Base-by-base conservation (phyloP, 2,329 filamentous ascomycete genomes). In the Canariomyces notabilis region DNA sequence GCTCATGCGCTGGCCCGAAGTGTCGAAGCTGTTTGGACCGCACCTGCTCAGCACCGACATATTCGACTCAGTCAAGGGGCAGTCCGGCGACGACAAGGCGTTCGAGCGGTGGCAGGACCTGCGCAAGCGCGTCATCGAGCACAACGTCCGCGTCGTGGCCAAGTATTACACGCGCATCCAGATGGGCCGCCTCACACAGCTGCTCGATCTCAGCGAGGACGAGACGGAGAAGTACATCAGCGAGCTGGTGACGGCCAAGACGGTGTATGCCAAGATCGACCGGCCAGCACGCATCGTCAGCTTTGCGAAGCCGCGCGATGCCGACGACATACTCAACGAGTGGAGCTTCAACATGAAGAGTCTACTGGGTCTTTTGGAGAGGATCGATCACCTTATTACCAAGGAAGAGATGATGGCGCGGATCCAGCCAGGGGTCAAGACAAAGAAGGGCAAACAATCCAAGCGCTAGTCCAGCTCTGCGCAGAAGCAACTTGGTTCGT, bases 381-480 rank as follows among this genome's bases (percentile, higher is more conserved):
- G 87, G 41, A 94, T 98, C 51, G 93, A 98, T 64, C 93, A 98
- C 67, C 76, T 98, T 61, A 98, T 98, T 62, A 98, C 94, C 45
- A 97, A 97, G 77, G 93, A 98, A 71, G 93, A 98, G 76, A 98
- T 98, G 93, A 98, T 98, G 93, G 93, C 93, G 33, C 80, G 90
- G 49, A 97, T 98, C 61, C 85, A 93, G 67, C 88, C 88, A 5
- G 74, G 64, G 6, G 70, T 68, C 40, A 62, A 67, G 57, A 58
- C 54, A 26, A 59, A 59, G 46, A 67, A 67, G 57, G 58, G 49
- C 29, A 68, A 71, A 61, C 61, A 61, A 15, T 56, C 57, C 14
- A 68, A 70, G 50, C 37, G 43, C 21, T 31, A 44, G 41, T 39
- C 57, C 67, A 65, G 21, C 49, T 47, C 14, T 57, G 18, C 19